Conservation (phyloP, 2,329 filamentous ascomycete species). For the Didymella arachidicola region DNA sequence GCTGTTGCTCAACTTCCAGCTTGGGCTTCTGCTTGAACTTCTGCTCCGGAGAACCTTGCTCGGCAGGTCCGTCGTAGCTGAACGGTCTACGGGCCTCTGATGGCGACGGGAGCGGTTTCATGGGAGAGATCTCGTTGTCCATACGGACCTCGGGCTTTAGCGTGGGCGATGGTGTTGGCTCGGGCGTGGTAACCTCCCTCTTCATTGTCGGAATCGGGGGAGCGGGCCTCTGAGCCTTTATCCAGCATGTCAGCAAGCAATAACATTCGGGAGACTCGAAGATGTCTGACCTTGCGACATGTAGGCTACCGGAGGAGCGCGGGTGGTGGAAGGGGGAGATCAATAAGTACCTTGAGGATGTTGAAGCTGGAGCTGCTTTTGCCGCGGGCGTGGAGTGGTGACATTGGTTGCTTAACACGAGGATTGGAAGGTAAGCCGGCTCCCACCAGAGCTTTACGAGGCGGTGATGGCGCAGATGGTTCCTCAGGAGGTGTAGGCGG, state of each 20-base stretch:
- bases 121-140: slow-evolving; percentile 32
- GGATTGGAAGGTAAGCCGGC: slow-evolving; percentile 44
- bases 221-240: slow-evolving; percentile 34
- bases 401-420: slow-evolving; percentile 31
- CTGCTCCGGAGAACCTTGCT: slow-evolving; percentile 10
- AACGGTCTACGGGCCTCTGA: slow-evolving; percentile 33
- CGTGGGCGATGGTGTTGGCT: slow-evolving; percentile 41
- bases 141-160: slow-evolving; percentile 28
- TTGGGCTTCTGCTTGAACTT: not conserved
- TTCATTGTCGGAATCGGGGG: slow-evolving; percentile 27
- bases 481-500: slow-evolving; percentile 45
- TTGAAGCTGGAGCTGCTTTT: slow-evolving; percentile 51
- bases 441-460: slow-evolving; percentile 35
- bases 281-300: slow-evolving; percentile 10
- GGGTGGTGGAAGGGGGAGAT: slow-evolving; percentile 34
- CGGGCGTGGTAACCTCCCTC: slow-evolving; percentile 39
- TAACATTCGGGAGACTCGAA: not conserved
- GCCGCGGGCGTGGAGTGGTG: slow-evolving; percentile 43
- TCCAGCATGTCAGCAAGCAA: not conserved
- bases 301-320: slow-evolving; percentile 31
- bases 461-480: slow-evolving; percentile 22
- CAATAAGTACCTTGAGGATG: slow-evolving; percentile 47
- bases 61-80: slow-evolving; percentile 34
- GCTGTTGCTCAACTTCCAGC: not conserved
- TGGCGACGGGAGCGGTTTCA: slow-evolving; percentile 30